A percentile compares a stretch with the other conserved stretches of the same genome.
phyloP scores from a whole-genome alignment of 139 green algal genomes.

The Eudorina sp. region DNA sequence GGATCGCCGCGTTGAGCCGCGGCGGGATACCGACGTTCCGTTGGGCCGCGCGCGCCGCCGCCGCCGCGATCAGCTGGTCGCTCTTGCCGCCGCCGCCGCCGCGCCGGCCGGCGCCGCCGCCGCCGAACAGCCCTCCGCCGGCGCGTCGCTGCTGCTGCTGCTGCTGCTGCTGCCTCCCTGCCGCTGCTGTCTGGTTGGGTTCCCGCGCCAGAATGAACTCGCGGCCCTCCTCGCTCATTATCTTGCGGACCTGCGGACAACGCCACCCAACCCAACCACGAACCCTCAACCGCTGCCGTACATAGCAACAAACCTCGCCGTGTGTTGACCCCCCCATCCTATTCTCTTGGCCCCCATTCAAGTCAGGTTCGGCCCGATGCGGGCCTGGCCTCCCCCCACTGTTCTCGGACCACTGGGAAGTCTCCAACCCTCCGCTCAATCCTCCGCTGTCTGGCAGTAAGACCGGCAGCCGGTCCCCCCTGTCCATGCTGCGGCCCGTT shows the following conservation, averaged over 20 bases:
- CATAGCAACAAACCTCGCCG: too few relatives aligned
- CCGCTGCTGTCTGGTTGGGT: too few relatives aligned
- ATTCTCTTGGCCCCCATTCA: too few relatives aligned
- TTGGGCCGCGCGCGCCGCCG: conserved; percentile 26
- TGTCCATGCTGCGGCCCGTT: too few relatives aligned
- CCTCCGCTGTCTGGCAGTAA: too few relatives aligned
- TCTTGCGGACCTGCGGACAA: conserved; percentile 47
- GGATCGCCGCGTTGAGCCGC: neutral
- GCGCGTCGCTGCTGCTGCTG: neutral
- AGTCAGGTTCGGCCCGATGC: too few relatives aligned
- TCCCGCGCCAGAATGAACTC: conserved; percentile 81
- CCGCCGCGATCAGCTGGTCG: conserved; percentile 26
- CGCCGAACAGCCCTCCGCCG: neutral
- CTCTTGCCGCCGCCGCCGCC: neutral
- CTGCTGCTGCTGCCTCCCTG: neutral
- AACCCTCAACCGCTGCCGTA: neutral
- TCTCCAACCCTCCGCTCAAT: too few relatives aligned
- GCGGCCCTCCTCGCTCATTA: conserved; percentile 72
- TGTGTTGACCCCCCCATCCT: too few relatives aligned
- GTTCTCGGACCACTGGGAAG: too few relatives aligned
- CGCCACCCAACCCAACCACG: neutral
- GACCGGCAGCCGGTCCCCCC: too few relatives aligned
- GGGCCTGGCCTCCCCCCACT: too few relatives aligned
- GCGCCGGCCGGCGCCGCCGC: neutral
- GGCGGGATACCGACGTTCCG: conserved; percentile 11